Evolutionary conservation across 2,329 filamentous ascomycete genomes (phyloP).

Genomic region (Aureobasidium mangrovei): DNA sequence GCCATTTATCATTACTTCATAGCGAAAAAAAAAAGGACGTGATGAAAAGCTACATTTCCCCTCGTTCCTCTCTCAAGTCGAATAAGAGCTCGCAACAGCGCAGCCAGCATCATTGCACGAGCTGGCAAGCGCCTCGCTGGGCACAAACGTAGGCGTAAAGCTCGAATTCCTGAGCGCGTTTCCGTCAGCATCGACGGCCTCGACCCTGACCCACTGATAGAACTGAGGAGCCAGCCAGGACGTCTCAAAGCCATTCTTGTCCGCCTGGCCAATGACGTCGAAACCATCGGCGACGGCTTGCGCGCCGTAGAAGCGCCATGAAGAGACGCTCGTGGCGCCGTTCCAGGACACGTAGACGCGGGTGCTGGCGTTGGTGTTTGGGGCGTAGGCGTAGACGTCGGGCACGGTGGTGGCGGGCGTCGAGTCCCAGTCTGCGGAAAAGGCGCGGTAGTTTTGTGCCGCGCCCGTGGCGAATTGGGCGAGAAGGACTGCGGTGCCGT

Average conservation of each 20-base stretch:
- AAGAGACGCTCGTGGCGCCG: conserved; percentile 35
- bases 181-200: conserved; percentile 19
- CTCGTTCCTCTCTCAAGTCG: background rate
- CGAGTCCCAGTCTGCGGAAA: conserved; percentile 32
- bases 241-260: conserved; percentile 21
- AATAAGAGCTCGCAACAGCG: conserved; percentile 9
- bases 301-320: conserved; percentile 39
- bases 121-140: conserved; percentile 1
- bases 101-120: conserved; percentile 5
- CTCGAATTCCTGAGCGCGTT: conserved; percentile 21
- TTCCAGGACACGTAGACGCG: conserved; percentile 44
- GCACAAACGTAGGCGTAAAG: conserved; percentile 19
- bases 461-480: conserved; percentile 36
- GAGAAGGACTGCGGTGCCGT: conserved; percentile 43
- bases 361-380: conserved; percentile 18
- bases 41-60: too few species aligned
- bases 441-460: conserved; percentile 41
- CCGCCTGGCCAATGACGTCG: conserved; percentile 13
- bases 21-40: too few species aligned
- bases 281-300: conserved; percentile 16
- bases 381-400: conserved; percentile 26
- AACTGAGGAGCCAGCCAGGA: conserved; percentile 16
- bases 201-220: conserved; percentile 19
- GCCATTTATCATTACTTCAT: too few species aligned
- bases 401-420: conserved; percentile 37